These are phyloP conservation scores for Cryptococcus deneoformans DNA, from an alignment of 1,284 basidiomycete species.

Conservation along the genomic window DNA sequence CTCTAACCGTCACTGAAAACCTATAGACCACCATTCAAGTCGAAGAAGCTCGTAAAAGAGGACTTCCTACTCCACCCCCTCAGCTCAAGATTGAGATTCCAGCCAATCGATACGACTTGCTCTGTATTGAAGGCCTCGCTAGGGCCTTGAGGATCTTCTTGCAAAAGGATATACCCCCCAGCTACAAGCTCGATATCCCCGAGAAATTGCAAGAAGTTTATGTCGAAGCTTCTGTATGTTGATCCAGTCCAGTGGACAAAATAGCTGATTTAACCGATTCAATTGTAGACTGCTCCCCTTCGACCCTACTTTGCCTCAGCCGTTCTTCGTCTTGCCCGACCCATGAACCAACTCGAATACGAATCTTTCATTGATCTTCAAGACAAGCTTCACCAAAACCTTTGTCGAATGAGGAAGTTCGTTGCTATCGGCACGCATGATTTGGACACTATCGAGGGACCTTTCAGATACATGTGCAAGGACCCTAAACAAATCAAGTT, in stretches of 20 bases:
- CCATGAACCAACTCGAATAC: constrained; percentile 83
- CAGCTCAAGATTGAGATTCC: constrained; percentile 99
- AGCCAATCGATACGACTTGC: constrained; percentile 95
- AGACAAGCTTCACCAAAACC: constrained; percentile 97
- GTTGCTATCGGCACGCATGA: constrained; percentile 99
- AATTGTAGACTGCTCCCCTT: constrained; percentile 66
- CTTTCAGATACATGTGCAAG: constrained; percentile 87
- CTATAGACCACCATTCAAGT: constrained; percentile 83
- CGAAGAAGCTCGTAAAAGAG: constrained; percentile 73
- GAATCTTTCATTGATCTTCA: constrained; percentile 98
- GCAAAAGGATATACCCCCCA: constrained; percentile 64
- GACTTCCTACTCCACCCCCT: constrained; percentile 74
- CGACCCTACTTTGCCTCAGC: constrained; percentile 91
- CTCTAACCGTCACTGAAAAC: no score
- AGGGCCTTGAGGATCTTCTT: constrained; percentile 85
- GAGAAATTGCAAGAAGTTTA: constrained; percentile 64
- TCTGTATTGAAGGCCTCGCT: constrained; percentile 95
- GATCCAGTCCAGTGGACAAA: not conserved
- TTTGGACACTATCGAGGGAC: constrained; percentile 79
- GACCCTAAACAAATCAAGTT: constrained; percentile 90
- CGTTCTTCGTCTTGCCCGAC: constrained; percentile 78
- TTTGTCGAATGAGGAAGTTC: constrained; percentile 84
- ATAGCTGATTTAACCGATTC: not conserved
- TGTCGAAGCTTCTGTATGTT: constrained; percentile 65
- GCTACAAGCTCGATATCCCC: constrained; percentile 70